Evolutionary conservation across 1,284 basidiomycete genomes (phyloP).

Genomic region (Puccinia polysora): DNA sequence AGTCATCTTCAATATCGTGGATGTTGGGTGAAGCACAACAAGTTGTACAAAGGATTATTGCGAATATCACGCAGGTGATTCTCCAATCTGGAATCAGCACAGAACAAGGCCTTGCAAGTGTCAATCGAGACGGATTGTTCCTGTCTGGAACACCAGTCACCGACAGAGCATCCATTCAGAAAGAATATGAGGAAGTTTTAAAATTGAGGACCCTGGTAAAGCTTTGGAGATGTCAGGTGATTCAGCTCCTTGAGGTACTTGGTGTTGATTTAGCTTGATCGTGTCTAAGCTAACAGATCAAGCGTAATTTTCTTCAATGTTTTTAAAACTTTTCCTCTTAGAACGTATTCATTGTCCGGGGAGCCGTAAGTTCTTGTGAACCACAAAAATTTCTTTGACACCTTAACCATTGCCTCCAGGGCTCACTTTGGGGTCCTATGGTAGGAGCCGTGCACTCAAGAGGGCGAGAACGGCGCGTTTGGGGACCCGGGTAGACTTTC

Average conservation of each 20-base stretch:
- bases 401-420: neutral
- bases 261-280: neutral
- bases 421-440: neutral
- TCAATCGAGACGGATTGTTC: conserved; percentile 42
- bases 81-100: conserved; percentile 30
- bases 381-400: neutral
- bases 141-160: conserved; percentile 30
- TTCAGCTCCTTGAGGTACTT: neutral
- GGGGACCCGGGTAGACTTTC: conserved; percentile 10
- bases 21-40: conserved; percentile 41
- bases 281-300: neutral
- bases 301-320: neutral
- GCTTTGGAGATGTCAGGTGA: conserved; percentile 22
- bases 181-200: conserved; percentile 36
- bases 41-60: conserved; percentile 32
- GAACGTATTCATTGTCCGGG: conserved; percentile 31
- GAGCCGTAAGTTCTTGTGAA: conserved; percentile 1
- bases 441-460: conserved; percentile 26
- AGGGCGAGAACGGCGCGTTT: conserved; percentile 16
- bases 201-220: conserved; percentile 33
- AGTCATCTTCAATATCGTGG: conserved; percentile 34
- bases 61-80: conserved; percentile 36
- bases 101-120: conserved; percentile 28
- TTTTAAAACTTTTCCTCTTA: neutral
- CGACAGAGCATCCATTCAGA: conserved; percentile 25